Evolutionary conservation across 140 eudicot genomes (phyloP), one percentile per base, ranked within the genome.

Genomic region (Ambrosia hybrid): DNA sequence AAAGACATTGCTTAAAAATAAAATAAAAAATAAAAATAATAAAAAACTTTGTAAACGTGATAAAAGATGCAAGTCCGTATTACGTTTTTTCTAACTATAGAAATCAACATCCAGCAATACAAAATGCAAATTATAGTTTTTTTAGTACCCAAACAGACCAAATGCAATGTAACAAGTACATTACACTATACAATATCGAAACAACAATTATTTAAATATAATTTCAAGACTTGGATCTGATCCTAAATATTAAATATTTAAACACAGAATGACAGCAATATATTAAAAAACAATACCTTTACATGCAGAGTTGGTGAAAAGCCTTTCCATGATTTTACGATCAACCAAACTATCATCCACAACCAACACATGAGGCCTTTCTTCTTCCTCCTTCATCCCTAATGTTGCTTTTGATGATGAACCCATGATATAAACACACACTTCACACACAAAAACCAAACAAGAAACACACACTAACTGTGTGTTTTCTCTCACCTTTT

Each of bases 241-340:
- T 77, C 82, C 68, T 41, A 16, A 8, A 43, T 38, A 64, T 38
- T 16, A n/a, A 57, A 46, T 53, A n/a, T 11, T 49, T 3, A 26
- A 73, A 48, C 56, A 58, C 46, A 41, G 46, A 41, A 41, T 41
- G 46, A 41, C 46, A 34, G 68, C 6, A 60, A 60, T 3, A 21
- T 49, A 58, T 16, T 41, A 43, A 52, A 36, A 11, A 14, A 38
- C 8, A 39, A 43, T 77, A 85, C 91, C 91, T 79, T 77, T 80
- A 52, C 85, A 85, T 73, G 87, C 85, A 82, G 87, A 85, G 79
- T 74, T 85, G 76, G 82, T 77, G 63, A 85, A 80, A 39, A 85
- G 85, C 70, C 57, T 85, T 67, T 85, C 85, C 57, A 83, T 77
- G 72, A 82, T 78, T 74, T 77, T 82, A 45, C 87, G 85, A 57